These are phyloP conservation scores for Arachnomyces sp. DNA, from an alignment of 2,329 filamentous ascomycete genomes.

Conservation along the genomic window DNA sequence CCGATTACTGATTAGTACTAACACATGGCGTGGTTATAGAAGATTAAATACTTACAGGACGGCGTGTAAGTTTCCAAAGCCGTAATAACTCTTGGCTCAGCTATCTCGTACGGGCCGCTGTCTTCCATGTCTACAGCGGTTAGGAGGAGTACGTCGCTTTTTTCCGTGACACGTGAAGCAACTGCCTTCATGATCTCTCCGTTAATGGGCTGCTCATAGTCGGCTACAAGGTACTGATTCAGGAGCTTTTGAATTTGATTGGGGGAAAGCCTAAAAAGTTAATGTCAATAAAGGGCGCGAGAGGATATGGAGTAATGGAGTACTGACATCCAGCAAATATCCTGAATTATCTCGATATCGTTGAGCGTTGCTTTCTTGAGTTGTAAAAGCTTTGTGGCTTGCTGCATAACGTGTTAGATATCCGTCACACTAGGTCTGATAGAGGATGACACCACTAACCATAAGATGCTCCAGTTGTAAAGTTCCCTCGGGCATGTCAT, in stretches of 20 bases:
- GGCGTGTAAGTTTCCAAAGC: slow-evolving; percentile 97
- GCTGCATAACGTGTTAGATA: slow-evolving; percentile 42
- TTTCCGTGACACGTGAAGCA: slow-evolving; percentile 91
- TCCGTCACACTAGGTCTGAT: not conserved
- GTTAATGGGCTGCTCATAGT: slow-evolving; percentile 99
- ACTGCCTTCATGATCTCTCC: slow-evolving; percentile 99
- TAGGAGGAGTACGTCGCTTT: slow-evolving; percentile 89
- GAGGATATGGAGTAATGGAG: not conserved
- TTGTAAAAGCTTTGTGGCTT: slow-evolving; percentile 96
- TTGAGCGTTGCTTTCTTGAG: slow-evolving; percentile 98
- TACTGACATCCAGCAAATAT: slow-evolving; percentile 98
- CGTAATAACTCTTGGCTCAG: slow-evolving; percentile 90
- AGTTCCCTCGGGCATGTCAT: slow-evolving; percentile 98
- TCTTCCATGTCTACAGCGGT: slow-evolving; percentile 98
- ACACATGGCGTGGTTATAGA: slow-evolving; percentile 1
- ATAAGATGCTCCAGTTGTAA: slow-evolving; percentile 96
- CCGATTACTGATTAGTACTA: slow-evolving; percentile 21
- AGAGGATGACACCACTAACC: slow-evolving; percentile 46
- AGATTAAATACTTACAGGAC: slow-evolving; percentile 62
- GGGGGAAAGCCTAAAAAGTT: slow-evolving; percentile 68
- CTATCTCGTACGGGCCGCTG: slow-evolving; percentile 96
- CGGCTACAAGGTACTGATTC: slow-evolving; percentile 96
- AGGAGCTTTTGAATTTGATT: slow-evolving; percentile 99
- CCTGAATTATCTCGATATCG: slow-evolving; percentile 99
- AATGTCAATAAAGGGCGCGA: not conserved